phyloP scores from a whole-genome alignment of 1,284 basidiomycete species.

The Heterobasidion irregulare region DNA sequence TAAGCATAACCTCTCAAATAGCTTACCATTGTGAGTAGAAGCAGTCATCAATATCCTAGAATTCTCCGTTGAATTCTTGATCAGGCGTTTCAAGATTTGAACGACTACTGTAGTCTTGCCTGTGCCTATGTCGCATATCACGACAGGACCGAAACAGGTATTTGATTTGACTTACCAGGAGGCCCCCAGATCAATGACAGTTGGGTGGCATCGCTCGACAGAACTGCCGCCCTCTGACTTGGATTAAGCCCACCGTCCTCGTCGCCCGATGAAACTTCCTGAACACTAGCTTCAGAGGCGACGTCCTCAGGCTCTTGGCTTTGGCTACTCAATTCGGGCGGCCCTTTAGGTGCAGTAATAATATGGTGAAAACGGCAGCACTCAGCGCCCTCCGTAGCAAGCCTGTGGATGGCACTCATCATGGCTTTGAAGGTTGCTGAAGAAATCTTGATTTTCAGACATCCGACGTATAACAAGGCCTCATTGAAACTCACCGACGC shows the following conservation, averaged over 20 bases:
- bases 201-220: constrained; percentile 25
- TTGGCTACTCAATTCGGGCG: background rate
- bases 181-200: constrained; percentile 60
- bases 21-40: constrained; percentile 55
- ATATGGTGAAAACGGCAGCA: constrained; percentile 42
- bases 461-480: background rate
- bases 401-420: constrained; percentile 47
- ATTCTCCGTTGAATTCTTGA: constrained; percentile 24
- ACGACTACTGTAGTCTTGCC: constrained; percentile 65
- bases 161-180: constrained; percentile 32
- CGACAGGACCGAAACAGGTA: background rate
- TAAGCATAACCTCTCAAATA: background rate
- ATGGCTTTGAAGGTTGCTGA: constrained; percentile 53
- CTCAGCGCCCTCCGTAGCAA: constrained; percentile 32
- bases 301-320: background rate
- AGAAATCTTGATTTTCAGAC: background rate
- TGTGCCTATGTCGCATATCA: constrained; percentile 32
- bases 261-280: background rate
- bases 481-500: constrained; percentile 31
- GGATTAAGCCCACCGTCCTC: constrained; percentile 29
- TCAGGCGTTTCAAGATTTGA: constrained; percentile 40
- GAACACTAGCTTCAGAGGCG: background rate
- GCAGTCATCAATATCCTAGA: constrained; percentile 56
- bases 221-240: constrained; percentile 44
- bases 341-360: constrained; percentile 22